phyloP scores from a whole-genome alignment of 192 early-diverging fungal species.

The Coemansia sp. region DNA sequence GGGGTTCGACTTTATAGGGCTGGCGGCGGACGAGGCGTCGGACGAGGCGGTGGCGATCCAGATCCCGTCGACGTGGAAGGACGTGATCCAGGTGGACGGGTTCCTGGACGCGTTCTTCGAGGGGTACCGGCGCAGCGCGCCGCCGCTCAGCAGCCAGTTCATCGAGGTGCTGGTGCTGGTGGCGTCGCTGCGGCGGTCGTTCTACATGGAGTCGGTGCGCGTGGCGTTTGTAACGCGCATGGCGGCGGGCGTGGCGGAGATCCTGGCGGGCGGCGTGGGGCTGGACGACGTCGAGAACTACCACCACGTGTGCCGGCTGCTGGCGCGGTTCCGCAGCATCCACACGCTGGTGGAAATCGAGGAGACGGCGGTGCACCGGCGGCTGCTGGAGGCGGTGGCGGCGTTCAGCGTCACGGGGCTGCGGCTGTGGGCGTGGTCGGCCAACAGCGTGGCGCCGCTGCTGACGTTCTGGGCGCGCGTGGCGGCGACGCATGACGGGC shows the following conservation, averaged over 20 bases:
- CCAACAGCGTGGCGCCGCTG: constrained; percentile 70
- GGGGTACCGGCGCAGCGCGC: constrained; percentile 57
- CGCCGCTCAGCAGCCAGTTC: constrained; percentile 59
- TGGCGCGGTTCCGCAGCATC: constrained; percentile 75
- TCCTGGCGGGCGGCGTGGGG: constrained; percentile 57
- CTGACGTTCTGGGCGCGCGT: constrained; percentile 88
- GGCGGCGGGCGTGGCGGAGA: constrained; percentile 64
- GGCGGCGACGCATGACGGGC: constrained; percentile 49
- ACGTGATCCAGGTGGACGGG: constrained; percentile 61
- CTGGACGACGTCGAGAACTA: constrained; percentile 74
- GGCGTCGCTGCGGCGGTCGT: constrained; percentile 75
- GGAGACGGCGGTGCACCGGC: constrained; percentile 61
- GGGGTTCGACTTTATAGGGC: constrained; percentile 79
- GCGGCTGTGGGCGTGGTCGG: constrained; percentile 58
- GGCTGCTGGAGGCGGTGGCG: constrained; percentile 25
- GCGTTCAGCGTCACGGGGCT: constrained; percentile 37
- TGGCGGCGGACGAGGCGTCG: constrained; percentile 68
- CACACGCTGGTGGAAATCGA: constrained; percentile 79
- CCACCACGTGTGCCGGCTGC: constrained; percentile 80
- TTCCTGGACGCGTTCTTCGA: constrained; percentile 71
- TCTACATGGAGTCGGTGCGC: constrained; percentile 77
- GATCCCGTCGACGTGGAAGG: constrained; percentile 78
- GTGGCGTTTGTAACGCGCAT: constrained; percentile 63
- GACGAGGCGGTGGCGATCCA: constrained; percentile 70
- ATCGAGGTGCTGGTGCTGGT: constrained; percentile 78